These are phyloP conservation scores for Anisodus acutangulus DNA, from an alignment of 257 asterid genomes.

Conservation along the genomic window DNA sequence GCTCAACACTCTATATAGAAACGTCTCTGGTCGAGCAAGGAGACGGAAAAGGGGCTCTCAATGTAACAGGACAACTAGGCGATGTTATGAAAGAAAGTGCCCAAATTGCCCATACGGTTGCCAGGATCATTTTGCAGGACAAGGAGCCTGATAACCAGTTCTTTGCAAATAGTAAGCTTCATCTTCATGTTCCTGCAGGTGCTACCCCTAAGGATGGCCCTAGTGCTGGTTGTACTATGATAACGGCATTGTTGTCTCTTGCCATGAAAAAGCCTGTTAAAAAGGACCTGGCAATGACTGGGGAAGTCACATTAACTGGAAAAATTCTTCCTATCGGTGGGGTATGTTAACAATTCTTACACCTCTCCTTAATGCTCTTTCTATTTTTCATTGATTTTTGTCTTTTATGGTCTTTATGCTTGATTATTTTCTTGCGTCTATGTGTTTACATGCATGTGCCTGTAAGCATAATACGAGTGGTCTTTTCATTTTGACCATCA, in stretches of 20 bases:
- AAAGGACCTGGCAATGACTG: conserved; percentile 98
- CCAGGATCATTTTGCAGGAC: conserved; percentile 77
- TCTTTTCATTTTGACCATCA: conserved; percentile 3
- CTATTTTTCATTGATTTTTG: background rate
- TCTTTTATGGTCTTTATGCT: background rate
- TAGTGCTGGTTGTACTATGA: conserved; percentile 99
- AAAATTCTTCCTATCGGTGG: conserved; percentile 98
- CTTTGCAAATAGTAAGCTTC: conserved; percentile 80
- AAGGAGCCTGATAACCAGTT: conserved; percentile 70
- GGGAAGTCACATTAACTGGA: conserved; percentile 87
- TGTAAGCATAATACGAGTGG: background rate
- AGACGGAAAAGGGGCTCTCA: conserved; percentile 86
- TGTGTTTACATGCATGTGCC: background rate
- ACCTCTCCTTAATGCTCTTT: background rate
- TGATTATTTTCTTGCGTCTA: background rate
- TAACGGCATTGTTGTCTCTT: conserved; percentile 87
- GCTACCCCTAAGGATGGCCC: conserved; percentile 99
- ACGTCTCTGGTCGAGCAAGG: conserved; percentile 79
- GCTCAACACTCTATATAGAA: conserved; percentile 91
- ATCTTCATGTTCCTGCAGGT: conserved; percentile 98
- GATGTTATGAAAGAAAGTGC: conserved; percentile 99
- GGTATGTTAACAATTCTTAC: conserved; percentile 55
- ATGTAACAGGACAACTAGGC: conserved; percentile 90
- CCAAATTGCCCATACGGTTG: conserved; percentile 89
- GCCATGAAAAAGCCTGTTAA: conserved; percentile 76